phyloP scores from a whole-genome alignment of 2,329 filamentous ascomycete genomes.

The Fusarium concolor region DNA sequence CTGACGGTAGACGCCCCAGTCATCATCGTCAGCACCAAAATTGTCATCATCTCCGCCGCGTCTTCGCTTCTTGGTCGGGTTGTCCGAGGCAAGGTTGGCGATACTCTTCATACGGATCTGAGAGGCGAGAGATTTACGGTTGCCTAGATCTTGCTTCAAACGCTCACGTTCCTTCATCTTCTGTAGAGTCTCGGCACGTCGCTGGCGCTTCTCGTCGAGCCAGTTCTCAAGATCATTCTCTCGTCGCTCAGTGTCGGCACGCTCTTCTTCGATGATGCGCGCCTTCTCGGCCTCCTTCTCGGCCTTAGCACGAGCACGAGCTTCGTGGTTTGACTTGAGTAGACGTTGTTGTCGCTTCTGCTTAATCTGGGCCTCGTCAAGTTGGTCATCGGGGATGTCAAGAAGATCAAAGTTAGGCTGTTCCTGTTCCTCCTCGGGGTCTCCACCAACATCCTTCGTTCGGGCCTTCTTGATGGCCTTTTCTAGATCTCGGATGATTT shows the following conservation, averaged over 20 bases:
- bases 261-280: conserved; percentile 82
- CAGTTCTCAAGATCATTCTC: conserved; percentile 87
- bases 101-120: conserved; percentile 99
- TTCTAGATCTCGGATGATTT: conserved; percentile 88
- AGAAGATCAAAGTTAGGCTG: conserved; percentile 88
- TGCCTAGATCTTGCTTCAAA: conserved; percentile 92
- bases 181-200: conserved; percentile 76
- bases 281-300: conserved; percentile 96
- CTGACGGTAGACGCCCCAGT: conserved; percentile 96
- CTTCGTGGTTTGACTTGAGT: conserved; percentile 95
- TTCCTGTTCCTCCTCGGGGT: conserved; percentile 83
- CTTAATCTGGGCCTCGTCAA: conserved; percentile 91
- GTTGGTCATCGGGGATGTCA: conserved; percentile 88
- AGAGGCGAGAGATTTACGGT: conserved; percentile 94
- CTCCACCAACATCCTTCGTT: conserved; percentile 90
- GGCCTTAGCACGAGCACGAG: conserved; percentile 90
- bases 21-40: conserved; percentile 96
- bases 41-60: conserved; percentile 93
- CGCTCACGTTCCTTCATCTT: conserved; percentile 95
- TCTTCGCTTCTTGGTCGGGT: conserved; percentile 83
- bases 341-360: conserved; percentile 92
- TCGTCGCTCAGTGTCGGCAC: conserved; percentile 84
- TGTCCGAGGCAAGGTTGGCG: conserved; percentile 93
- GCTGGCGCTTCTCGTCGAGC: conserved; percentile 83
- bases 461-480: conserved; percentile 88